These are phyloP conservation scores for Candida glucosophila DNA, from an alignment of 1,139 yeast genomes.

Conservation along the genomic window DNA sequence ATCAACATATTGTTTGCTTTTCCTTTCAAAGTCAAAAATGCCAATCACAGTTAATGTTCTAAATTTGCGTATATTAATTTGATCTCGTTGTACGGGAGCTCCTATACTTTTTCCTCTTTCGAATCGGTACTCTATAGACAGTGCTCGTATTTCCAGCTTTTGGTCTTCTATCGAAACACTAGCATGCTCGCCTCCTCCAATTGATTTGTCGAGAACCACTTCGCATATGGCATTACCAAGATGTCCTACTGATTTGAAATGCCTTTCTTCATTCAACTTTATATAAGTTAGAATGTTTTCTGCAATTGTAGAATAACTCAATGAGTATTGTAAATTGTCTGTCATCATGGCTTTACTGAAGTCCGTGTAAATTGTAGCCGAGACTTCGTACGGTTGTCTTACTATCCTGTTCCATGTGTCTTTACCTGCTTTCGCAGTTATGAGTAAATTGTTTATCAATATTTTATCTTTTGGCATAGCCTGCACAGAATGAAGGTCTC, in stretches of 20 bases:
- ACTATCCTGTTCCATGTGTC: slow-evolving; percentile 71
- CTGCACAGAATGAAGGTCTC: too few species aligned
- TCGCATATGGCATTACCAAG: slow-evolving; percentile 49
- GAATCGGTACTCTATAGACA: slow-evolving; percentile 31
- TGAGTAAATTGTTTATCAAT: slow-evolving; percentile 47
- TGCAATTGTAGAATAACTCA: slow-evolving; percentile 84
- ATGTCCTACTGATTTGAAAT: slow-evolving; percentile 44
- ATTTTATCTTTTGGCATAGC: slow-evolving; percentile 46
- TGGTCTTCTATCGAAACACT: slow-evolving; percentile 38
- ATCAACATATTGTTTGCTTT: slow-evolving; percentile 66
- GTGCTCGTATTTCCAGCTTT: slow-evolving; percentile 52
- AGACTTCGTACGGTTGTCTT: slow-evolving; percentile 60
- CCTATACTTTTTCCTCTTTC: slow-evolving; percentile 15
- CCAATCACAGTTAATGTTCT: slow-evolving; percentile 74
- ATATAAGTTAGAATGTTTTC: slow-evolving; percentile 50
- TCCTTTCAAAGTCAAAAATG: slow-evolving; percentile 81
- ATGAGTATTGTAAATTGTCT: slow-evolving; percentile 72
- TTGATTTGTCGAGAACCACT: slow-evolving; percentile 38
- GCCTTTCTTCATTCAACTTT: slow-evolving; percentile 33
- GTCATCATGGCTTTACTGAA: slow-evolving; percentile 62
- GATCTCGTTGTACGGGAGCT: slow-evolving; percentile 22
- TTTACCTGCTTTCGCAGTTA: slow-evolving; percentile 60
- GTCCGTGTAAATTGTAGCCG: slow-evolving; percentile 56
- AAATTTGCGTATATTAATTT: slow-evolving; percentile 42
- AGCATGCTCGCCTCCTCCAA: slow-evolving; percentile 46